Base-by-base conservation (phyloP, 2,329 filamentous ascomycete species). In the Microdochium trichocladiopsis region DNA sequence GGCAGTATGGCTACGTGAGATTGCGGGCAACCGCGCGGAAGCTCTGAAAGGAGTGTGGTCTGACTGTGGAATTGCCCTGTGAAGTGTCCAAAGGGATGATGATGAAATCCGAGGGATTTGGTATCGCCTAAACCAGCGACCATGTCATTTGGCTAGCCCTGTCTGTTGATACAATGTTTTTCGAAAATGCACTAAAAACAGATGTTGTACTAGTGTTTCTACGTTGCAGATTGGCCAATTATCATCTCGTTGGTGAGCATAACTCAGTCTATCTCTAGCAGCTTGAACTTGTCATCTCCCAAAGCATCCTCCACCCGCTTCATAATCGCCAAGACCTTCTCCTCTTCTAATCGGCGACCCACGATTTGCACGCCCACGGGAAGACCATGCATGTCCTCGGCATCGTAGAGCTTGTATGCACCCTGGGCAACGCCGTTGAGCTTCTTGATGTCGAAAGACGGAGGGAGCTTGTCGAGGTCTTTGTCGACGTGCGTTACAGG, bases 311-410 rank as follows among this genome's bases (percentile, higher is more conserved):
- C 90, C 2, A 96, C 77, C 51, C 80, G 78, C 69, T 86, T 78
- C 90, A 95, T 95, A 14, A 87, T 77, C 0, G 86, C 83, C 49
- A 96, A 70, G 0, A 95, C 89, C 72, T 93, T 94, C 71, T 96
- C 90, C 67, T 96, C 91, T 64, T 94, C 86, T 60, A 95, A 71
- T 33, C 90, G 77, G 43, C 86, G 76, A 0, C 90, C 90, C 0
- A 95, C 85, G 23, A 95, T 77, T 68, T 96, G 91, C 8, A 96
- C 84, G 0, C 83, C 92, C 1, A 95, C 90, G 0, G 93, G 93
- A 41, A 96, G 72, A 0, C 91, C 92, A 48, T 90, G 86, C 92
- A 96, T 96, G 53, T 82, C 83, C 14, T 75, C 71, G 0, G 90
- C 84, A 66, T 96, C 83, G 66, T 96, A 96, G 60, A 90, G 78